These are phyloP conservation scores for Phytopythium chamaehyphon DNA, from an alignment of 352 stramenopile genomes.

Conservation along the genomic window DNA sequence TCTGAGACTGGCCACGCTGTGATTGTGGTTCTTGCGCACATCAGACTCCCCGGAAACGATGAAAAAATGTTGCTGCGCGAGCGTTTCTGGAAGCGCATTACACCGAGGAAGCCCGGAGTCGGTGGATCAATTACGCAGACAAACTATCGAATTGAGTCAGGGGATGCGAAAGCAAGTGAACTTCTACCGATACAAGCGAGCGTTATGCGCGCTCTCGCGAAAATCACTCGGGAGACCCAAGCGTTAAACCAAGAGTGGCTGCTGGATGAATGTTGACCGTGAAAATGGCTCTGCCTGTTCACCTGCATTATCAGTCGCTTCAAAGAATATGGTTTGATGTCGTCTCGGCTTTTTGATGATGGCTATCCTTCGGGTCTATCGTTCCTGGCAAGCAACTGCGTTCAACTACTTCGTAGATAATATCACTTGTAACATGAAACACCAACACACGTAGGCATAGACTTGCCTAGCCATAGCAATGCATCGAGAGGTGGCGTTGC, in stretches of 20 bases:
- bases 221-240: neutral
- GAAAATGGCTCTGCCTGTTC: too few species aligned
- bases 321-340: too few species aligned
- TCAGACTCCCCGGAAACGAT: neutral
- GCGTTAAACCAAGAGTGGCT: slow-evolving; percentile 4
- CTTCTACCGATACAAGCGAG: neutral
- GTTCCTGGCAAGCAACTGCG: too few species aligned
- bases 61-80: neutral
- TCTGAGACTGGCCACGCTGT: neutral
- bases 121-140: neutral
- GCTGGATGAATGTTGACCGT: neutral
- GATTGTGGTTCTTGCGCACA: neutral
- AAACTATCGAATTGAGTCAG: neutral
- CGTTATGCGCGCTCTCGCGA: slow-evolving; percentile 1
- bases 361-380: too few species aligned
- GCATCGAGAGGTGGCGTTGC: too few species aligned
- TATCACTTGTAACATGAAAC: too few species aligned
- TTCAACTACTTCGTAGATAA: too few species aligned
- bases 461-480: too few species aligned
- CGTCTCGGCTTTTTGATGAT: too few species aligned
- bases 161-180: neutral
- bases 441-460: too few species aligned
- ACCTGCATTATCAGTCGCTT: too few species aligned
- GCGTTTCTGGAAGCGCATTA: neutral
- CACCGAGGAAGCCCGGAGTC: neutral